phyloP scores from a whole-genome alignment of 2,329 filamentous ascomycete species.

The Verticillium isaacii region DNA sequence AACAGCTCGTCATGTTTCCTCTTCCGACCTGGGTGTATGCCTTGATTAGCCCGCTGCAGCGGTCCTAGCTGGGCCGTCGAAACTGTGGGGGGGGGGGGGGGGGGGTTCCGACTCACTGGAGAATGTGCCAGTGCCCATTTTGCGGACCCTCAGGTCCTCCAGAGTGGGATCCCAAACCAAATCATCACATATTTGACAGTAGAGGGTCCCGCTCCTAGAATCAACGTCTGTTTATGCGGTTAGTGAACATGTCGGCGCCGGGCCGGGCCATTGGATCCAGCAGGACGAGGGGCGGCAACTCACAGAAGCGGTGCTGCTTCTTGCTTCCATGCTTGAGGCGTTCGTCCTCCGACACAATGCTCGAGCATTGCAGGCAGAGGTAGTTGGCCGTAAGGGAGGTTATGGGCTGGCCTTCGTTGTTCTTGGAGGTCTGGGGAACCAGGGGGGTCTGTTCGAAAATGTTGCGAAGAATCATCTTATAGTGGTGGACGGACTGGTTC shows the following conservation, averaged over 20 bases:
- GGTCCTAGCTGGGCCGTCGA: too few relatives aligned
- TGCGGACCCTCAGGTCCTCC: conserved; percentile 68
- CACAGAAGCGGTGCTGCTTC: conserved; percentile 72
- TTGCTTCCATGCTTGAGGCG: conserved; percentile 62
- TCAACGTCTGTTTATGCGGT: conserved; percentile 59
- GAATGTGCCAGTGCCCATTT: conserved; percentile 62
- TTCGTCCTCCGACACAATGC: conserved; percentile 62
- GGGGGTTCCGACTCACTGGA: conserved; percentile 43
- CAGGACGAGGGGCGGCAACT: conserved; percentile 14
- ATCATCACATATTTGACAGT: conserved; percentile 78
- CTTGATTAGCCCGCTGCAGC: background rate
- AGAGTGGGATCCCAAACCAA: conserved; percentile 79
- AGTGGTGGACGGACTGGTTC: conserved; percentile 65
- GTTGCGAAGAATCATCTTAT: conserved; percentile 65
- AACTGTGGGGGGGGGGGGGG: too few relatives aligned
- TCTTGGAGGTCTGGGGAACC: conserved; percentile 61
- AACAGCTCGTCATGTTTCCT: conserved; percentile 71
- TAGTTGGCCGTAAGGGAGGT: conserved; percentile 65
- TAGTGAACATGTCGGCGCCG: conserved; percentile 12
- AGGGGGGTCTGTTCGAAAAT: conserved; percentile 65
- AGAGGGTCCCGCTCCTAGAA: conserved; percentile 68
- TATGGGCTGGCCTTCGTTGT: conserved; percentile 48
- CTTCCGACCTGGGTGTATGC: conserved; percentile 52
- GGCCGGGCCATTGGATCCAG: background rate
- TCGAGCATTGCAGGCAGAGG: conserved; percentile 69